Conservation (phyloP, 1,284 basidiomycete species). For the Baeospora myosura region DNA sequence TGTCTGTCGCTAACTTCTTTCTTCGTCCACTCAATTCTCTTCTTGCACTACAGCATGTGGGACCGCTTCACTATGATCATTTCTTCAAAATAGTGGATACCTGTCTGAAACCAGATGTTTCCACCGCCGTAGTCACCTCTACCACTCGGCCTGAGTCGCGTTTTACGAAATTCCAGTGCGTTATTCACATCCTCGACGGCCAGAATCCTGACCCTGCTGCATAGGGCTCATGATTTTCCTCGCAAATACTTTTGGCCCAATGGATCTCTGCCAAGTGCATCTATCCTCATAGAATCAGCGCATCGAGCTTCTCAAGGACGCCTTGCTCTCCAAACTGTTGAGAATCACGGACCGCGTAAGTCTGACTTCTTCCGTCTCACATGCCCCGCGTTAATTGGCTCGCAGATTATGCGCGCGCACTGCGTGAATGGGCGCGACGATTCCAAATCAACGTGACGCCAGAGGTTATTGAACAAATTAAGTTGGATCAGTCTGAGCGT, state of each 20-base stretch:
- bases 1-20: too few relatives aligned
- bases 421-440: slow-evolving; percentile 2
- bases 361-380: background rate
- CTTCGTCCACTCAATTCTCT: background rate
- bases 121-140: background rate
- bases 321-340: background rate
- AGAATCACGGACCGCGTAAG: background rate
- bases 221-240: background rate
- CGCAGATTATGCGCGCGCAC: background rate
- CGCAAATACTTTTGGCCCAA: too few relatives aligned
- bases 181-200: background rate
- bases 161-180: background rate
- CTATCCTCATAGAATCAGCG: background rate
- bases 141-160: background rate
- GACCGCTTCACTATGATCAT: background rate
- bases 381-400: too few relatives aligned
- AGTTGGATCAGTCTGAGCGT: too few relatives aligned
- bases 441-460: too few relatives aligned
- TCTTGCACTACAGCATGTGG: background rate
- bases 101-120: background rate
- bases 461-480: too few relatives aligned
- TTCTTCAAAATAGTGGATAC: background rate
- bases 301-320: background rate
- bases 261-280: background rate
- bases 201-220: background rate